phyloP scores from a whole-genome alignment of 352 stramenopile genomes.

The Pythium folliculosum region DNA sequence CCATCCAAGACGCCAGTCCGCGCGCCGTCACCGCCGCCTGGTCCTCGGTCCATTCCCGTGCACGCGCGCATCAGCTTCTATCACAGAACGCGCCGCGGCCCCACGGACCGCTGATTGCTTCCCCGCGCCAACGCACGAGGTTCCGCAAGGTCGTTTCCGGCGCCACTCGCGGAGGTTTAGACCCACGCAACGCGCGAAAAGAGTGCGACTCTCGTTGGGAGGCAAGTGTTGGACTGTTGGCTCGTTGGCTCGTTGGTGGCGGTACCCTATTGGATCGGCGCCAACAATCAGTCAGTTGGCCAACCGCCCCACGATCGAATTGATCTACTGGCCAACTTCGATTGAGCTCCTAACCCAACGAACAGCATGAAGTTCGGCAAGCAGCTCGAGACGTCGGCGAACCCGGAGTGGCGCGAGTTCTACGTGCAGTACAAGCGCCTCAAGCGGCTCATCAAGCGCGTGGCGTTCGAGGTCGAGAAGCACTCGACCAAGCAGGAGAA shows the following conservation, averaged over 20 bases:
- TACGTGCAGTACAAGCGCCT: conserved; percentile 93
- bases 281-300: too few relatives aligned
- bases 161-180: background rate
- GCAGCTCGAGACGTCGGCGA: conserved; percentile 89
- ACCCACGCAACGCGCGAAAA: background rate
- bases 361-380: conserved; percentile 92
- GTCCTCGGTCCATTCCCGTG: background rate
- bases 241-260: too few relatives aligned
- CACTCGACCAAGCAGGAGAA: conserved; percentile 75
- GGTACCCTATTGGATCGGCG: too few relatives aligned
- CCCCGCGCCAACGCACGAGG: too few relatives aligned
- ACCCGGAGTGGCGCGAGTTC: conserved; percentile 87
- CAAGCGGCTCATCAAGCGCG: conserved; percentile 90
- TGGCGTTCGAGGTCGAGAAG: conserved; percentile 89
- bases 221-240: background rate
- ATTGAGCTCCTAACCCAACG: background rate
- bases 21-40: too few relatives aligned
- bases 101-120: background rate
- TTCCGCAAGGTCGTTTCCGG: background rate
- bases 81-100: background rate
- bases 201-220: too few relatives aligned
- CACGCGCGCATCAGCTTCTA: background rate
- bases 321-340: too few relatives aligned
- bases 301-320: too few relatives aligned
- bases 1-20: background rate